Evolutionary conservation across 2,329 filamentous ascomycete genomes (phyloP), one percentile per base, ranked within the genome.

Genomic region (Reticulascus tulasneorum): DNA sequence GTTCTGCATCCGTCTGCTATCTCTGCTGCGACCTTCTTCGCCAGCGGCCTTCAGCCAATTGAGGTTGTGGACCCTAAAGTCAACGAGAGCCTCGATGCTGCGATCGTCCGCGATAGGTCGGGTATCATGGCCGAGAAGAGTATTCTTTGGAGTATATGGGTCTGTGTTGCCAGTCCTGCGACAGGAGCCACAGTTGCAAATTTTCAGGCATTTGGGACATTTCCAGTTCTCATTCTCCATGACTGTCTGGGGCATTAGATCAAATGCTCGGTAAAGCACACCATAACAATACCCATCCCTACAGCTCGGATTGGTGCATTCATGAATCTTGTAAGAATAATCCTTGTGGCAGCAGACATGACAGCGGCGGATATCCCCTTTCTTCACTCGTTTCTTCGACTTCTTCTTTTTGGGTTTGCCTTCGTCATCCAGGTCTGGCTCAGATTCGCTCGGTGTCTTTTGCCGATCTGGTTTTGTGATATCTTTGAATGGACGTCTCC

Each of bases 31-130:
- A 38, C 71, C 69, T 41, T 77, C 73, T 38, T 79, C 76, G 11
- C 75, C 76, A 12, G 65, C 61, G 9, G 68, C 73, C 53, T 77
- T 77, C 30, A 97, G 66, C 88, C 89, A 96, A 26, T 75, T 77
- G 18, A 94, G 68, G 56, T 98, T 98, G 35, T 94, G 91, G 25
- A 86, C 72, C 18, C 86, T 81, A 59, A 96, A 96, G 55, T 97
- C 89, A 8, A 97, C 88, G 16, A 97, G 73, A 17, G 81, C 83
- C 58, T 97, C 91, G 6, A 95, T 80, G 52, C 90, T 96, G 42
- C 93, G 81, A 33, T 86, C 84, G 60, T 98, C 93, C 3, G 93
- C 91, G 31, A 97, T 82, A 22, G 85, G 84, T 35, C 81, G 85
- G 0, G 93, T 98, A 48, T 97, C 89, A 51, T 96, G 89, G 0